Evolutionary conservation across 2,329 filamentous ascomycete species (phyloP).

Genomic region (Exophiala alcalophila): DNA sequence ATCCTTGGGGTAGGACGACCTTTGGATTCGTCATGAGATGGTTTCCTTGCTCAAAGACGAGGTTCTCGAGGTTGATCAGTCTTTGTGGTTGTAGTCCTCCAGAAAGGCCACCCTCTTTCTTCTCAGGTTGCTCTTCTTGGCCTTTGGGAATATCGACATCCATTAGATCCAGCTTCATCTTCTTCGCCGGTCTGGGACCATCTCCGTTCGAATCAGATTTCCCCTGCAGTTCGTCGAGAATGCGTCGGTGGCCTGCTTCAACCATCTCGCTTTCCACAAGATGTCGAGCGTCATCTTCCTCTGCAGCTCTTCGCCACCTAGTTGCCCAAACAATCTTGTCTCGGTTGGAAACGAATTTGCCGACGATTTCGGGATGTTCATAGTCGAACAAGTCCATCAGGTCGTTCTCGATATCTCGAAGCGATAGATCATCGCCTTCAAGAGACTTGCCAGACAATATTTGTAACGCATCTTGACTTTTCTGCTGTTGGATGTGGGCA

Average conservation of each 20-base stretch:
- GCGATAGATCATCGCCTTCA: constrained; percentile 75
- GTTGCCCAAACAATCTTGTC: constrained; percentile 97
- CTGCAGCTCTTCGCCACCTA: constrained; percentile 75
- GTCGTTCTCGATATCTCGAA: constrained; percentile 96
- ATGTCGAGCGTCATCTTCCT: constrained; percentile 67
- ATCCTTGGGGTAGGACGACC: constrained; percentile 88
- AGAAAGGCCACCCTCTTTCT: constrained; percentile 65
- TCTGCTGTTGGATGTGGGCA: constrained; percentile 88
- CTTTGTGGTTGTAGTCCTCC: constrained; percentile 83
- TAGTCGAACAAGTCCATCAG: constrained; percentile 98
- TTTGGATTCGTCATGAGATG: constrained; percentile 99
- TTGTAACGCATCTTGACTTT: constrained; percentile 77
- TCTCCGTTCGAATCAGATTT: constrained; percentile 57
- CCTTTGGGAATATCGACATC: constrained; percentile 74
- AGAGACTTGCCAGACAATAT: constrained; percentile 73
- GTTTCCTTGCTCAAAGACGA: constrained; percentile 96
- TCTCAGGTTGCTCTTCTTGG: constrained; percentile 55
- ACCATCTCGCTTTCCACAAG: constrained; percentile 87
- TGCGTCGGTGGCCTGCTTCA: constrained; percentile 78
- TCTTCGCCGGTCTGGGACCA: constrained; percentile 64
- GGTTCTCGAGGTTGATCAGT: constrained; percentile 88
- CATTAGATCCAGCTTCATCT: constrained; percentile 81
- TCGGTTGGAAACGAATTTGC: constrained; percentile 84
- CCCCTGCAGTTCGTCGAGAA: constrained; percentile 83
- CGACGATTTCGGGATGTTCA: constrained; percentile 88